A percentile compares a stretch with the other conserved stretches of the same genome.
phyloP scores from a whole-genome alignment of 192 early-diverging fungal species.

The Linderina pennispora region DNA sequence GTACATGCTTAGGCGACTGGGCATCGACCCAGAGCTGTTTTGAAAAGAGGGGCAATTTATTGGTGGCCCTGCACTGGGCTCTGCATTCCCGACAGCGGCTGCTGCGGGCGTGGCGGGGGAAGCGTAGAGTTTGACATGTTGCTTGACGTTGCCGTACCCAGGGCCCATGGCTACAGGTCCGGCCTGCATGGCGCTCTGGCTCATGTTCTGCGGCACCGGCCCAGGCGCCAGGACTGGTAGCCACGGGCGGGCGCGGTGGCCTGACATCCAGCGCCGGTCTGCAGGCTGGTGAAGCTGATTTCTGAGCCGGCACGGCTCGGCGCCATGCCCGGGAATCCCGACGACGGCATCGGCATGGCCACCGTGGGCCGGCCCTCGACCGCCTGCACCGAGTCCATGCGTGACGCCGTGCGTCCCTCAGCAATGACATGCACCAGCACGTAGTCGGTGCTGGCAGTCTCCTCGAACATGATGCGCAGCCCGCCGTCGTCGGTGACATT shows the following conservation, averaged over 20 bases:
- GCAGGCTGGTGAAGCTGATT: slow-evolving; percentile 9
- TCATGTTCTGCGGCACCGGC: slow-evolving; percentile 12
- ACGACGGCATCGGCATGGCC: slow-evolving; percentile 36
- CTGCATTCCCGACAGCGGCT: slow-evolving; percentile 35
- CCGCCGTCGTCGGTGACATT: slow-evolving; percentile 39
- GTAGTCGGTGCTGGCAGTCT: slow-evolving; percentile 22
- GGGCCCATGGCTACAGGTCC: too few species aligned
- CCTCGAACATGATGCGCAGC: slow-evolving; percentile 40
- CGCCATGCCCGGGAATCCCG: slow-evolving; percentile 40
- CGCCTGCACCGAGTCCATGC: slow-evolving; percentile 1
- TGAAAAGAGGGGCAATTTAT: too few species aligned
- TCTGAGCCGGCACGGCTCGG: slow-evolving; percentile 19
- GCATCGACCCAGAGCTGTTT: slow-evolving; percentile 33
- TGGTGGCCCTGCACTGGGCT: too few species aligned
- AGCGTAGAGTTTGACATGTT: slow-evolving; percentile 25
- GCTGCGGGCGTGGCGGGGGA: slow-evolving; percentile 28
- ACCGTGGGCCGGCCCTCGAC: slow-evolving; percentile 5
- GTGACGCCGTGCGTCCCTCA: slow-evolving; percentile 1
- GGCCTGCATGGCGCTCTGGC: background rate
- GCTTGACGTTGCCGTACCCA: slow-evolving; percentile 13
- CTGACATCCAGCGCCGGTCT: background rate
- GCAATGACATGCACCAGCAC: slow-evolving; percentile 32
- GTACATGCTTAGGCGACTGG: slow-evolving; percentile 32
- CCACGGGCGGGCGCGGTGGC: slow-evolving; percentile 2
- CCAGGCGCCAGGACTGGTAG: slow-evolving; percentile 1